Evolutionary conservation across 2,329 filamentous ascomycete species (phyloP).

Genomic region (Ceratocystis smalleyi): DNA sequence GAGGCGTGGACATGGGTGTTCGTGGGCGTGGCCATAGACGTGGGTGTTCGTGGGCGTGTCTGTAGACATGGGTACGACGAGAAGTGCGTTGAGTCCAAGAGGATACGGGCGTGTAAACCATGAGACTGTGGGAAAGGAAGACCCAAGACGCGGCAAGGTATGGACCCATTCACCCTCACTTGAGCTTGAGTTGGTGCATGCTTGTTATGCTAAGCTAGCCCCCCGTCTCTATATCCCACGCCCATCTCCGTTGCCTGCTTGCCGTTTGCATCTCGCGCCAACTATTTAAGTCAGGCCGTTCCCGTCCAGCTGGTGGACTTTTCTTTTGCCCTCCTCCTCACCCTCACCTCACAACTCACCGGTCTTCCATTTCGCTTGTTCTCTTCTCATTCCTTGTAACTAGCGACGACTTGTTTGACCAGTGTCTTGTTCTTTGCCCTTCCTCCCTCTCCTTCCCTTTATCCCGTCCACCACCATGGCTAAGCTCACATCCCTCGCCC

Average conservation of each 20-base stretch:
- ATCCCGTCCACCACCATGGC: constrained; percentile 4
- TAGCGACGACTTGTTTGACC: constrained; percentile 4
- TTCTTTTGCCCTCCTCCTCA: neutral
- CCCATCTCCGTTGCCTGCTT: neutral
- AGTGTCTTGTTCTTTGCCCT: neutral
- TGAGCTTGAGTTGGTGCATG: neutral
- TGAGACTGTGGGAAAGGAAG: neutral
- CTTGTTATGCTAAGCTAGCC: neutral
- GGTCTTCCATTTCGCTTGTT: constrained; percentile 5
- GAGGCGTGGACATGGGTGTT: neutral
- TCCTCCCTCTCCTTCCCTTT: neutral
- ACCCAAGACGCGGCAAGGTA: neutral
- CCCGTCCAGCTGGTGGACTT: neutral
- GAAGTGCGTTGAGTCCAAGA: too few species aligned
- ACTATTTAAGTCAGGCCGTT: neutral
- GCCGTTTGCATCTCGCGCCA: neutral
- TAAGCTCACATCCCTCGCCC: constrained; percentile 12
- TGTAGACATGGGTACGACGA: too few species aligned
- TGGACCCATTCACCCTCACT: neutral
- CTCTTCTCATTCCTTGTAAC: neutral
- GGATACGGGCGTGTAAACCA: neutral
- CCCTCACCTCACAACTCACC: neutral
- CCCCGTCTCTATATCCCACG: neutral
- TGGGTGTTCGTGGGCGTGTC: neutral
- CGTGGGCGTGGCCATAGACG: neutral